phyloP scores from a whole-genome alignment of 352 stramenopile genomes.

The Globisporangium cystogenes region DNA sequence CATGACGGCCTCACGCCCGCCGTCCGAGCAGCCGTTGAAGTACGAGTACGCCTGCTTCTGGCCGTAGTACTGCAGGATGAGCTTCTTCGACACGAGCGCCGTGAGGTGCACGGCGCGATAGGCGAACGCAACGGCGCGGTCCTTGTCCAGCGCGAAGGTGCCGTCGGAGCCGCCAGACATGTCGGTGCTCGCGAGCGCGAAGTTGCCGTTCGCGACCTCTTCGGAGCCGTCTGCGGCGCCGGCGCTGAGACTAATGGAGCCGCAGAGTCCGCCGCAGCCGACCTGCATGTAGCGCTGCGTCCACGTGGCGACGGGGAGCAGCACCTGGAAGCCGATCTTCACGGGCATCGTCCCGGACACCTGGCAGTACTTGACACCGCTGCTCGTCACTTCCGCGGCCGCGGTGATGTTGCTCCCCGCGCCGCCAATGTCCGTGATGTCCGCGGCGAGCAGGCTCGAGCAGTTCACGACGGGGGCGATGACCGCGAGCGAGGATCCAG shows the following conservation, averaged over 20 bases:
- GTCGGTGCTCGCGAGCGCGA: constrained; percentile 24
- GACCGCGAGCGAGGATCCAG: neutral
- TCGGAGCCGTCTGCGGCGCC: constrained; percentile 18
- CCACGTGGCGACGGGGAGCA: constrained; percentile 28
- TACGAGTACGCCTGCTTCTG: constrained; percentile 27
- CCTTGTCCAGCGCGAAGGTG: constrained; percentile 20
- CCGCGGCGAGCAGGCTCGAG: neutral
- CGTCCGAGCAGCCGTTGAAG: constrained; percentile 25
- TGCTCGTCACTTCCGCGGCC: neutral
- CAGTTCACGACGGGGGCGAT: neutral
- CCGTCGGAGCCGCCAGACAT: constrained; percentile 27
- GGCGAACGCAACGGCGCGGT: constrained; percentile 21
- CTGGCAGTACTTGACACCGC: neutral
- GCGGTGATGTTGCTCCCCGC: neutral
- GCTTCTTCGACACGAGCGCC: constrained; percentile 24
- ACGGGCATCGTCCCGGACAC: neutral
- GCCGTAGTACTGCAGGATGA: constrained; percentile 30
- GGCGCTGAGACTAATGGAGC: constrained; percentile 20
- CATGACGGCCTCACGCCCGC: constrained; percentile 16
- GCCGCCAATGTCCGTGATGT: neutral
- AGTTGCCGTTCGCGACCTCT: constrained; percentile 19
- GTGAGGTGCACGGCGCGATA: constrained; percentile 30
- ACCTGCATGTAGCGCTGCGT: constrained; percentile 37
- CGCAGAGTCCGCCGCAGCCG: constrained; percentile 31
- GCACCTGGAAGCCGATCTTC: constrained; percentile 19